A percentile compares a stretch with the other conserved stretches of the same genome.
Evolutionary conservation across 768 basidiomycete genomes (phyloP).

Genomic region (Chalciporus pseudorubinellus): DNA sequence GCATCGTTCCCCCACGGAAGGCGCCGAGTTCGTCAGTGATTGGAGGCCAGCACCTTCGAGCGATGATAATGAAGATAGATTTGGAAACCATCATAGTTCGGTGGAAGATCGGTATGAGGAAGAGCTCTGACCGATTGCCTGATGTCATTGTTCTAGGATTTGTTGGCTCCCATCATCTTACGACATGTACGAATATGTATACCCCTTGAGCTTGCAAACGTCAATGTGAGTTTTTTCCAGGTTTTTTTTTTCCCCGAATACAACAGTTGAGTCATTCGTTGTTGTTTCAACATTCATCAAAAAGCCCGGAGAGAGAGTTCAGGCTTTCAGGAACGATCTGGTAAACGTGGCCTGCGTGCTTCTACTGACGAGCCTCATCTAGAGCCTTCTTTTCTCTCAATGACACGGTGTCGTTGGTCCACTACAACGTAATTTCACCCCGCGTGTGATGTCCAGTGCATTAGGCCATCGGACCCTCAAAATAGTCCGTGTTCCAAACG

Average conservation of each 20-base stretch:
- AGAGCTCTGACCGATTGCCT: slow-evolving; percentile 20
- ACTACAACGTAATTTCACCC: not conserved
- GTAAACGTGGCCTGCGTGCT: not conserved
- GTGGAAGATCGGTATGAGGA: slow-evolving; percentile 30
- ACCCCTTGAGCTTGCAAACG: slow-evolving; percentile 2
- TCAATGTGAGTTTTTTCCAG: slow-evolving; percentile 1
- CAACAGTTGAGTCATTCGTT: too few relatives aligned
- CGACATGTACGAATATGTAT: slow-evolving; percentile 3
- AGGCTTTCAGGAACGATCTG: slow-evolving; percentile 3
- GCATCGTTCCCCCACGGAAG: slow-evolving; percentile 14
- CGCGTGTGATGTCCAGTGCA: not conserved
- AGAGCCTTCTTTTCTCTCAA: not conserved
- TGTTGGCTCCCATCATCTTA: not conserved
- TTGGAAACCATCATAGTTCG: slow-evolving; percentile 14
- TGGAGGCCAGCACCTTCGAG: slow-evolving; percentile 45
- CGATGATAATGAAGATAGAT: slow-evolving; percentile 6
- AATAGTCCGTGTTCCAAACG: not conserved
- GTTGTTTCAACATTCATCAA: not conserved
- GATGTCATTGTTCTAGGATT: not conserved
- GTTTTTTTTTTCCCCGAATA: not conserved
- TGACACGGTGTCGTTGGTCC: slow-evolving; percentile 28
- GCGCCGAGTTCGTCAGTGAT: slow-evolving; percentile 40
- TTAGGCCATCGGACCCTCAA: not conserved
- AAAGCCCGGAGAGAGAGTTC: not conserved
- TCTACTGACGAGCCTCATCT: not conserved